phyloP scores from a whole-genome alignment of 345 rosid species.

The Syzygium oleosum region DNA sequence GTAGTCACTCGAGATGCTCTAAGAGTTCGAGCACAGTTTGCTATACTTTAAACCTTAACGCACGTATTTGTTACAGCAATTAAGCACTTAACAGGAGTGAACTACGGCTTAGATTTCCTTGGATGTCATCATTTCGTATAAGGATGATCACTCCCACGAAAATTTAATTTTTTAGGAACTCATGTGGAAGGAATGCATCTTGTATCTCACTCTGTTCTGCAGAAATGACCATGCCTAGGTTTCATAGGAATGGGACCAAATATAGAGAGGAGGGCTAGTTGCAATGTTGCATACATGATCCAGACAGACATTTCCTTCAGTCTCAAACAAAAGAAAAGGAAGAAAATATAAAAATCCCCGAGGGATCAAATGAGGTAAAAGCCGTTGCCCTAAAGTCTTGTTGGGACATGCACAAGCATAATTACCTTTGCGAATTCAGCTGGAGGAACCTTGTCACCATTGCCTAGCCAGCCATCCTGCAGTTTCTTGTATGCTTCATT shows the following conservation, averaged over 20 bases:
- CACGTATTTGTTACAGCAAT: background rate
- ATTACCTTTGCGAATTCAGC: conserved; percentile 96
- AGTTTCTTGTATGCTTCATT: conserved; percentile 94
- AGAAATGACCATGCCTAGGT: background rate
- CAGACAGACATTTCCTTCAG: background rate
- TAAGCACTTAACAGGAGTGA: background rate
- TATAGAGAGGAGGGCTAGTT: background rate
- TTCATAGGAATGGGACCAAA: background rate
- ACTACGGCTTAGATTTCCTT: background rate
- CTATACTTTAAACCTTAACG: background rate
- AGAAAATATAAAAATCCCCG: background rate
- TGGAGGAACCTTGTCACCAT: conserved; percentile 94
- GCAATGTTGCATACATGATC: background rate
- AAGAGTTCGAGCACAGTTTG: background rate
- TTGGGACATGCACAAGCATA: background rate
- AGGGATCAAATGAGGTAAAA: background rate
- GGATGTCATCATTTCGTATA: background rate
- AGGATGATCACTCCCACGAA: background rate
- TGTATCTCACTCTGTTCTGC: background rate
- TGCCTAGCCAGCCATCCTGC: conserved; percentile 89
- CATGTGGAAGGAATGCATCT: background rate
- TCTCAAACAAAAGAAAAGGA: background rate
- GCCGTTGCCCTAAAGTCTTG: background rate
- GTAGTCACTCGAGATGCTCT: background rate
- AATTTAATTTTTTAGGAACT: background rate